These are phyloP conservation scores for Claviceps sp. DNA, from an alignment of 2,329 filamentous ascomycete genomes.

Conservation along the genomic window DNA sequence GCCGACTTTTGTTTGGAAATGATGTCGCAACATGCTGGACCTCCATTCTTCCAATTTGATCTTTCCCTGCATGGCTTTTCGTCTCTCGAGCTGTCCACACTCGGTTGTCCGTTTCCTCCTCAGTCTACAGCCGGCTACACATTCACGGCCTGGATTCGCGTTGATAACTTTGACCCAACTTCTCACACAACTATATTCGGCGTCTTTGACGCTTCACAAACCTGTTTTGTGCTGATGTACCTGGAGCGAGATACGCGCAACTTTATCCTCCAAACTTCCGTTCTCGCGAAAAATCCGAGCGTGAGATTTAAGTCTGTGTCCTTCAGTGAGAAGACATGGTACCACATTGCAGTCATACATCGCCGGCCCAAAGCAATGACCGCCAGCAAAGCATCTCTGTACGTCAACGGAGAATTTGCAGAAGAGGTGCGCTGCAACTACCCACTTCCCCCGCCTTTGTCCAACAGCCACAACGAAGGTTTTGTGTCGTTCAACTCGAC, in stretches of 20 bases:
- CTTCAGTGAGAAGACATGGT: constrained; percentile 73
- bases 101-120: constrained; percentile 77
- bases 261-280: constrained; percentile 91
- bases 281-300: constrained; percentile 73
- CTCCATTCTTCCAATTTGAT: constrained; percentile 88
- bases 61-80: constrained; percentile 77
- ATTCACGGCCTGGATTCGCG: constrained; percentile 74
- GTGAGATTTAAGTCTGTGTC: constrained; percentile 78
- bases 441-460: constrained; percentile 57
- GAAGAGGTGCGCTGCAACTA: constrained; percentile 88
- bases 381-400: constrained; percentile 72
- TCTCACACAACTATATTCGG: constrained; percentile 94
- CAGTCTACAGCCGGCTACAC: constrained; percentile 73
- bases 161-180: constrained; percentile 73
- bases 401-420: constrained; percentile 84
- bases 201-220: constrained; percentile 81
- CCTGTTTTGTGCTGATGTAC: constrained; percentile 88
- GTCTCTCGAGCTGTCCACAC: constrained; percentile 77
- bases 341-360: constrained; percentile 85
- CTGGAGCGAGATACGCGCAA: constrained; percentile 87
- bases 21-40: constrained; percentile 60
- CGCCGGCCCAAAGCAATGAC: constrained; percentile 61
- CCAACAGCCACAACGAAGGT: constrained; percentile 49
- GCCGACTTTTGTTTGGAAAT: constrained; percentile 62
- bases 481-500: constrained; percentile 55